Base-by-base conservation (phyloP, 2,329 filamentous ascomycete species). In the Podosphaera aphanis region DNA sequence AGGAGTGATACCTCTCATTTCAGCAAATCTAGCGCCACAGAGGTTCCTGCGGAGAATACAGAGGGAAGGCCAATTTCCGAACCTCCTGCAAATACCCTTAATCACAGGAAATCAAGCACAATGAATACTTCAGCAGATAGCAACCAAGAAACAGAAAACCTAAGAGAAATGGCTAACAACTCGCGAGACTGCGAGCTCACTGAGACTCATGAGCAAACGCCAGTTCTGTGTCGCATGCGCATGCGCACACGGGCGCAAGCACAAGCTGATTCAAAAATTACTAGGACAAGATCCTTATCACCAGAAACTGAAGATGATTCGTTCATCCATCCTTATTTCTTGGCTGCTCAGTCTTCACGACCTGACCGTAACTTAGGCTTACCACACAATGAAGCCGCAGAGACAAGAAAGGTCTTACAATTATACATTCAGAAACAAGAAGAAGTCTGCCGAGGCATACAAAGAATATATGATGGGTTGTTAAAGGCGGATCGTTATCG, bases 401-500 rank as follows among this genome's bases (percentile, higher is more conserved):
- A 90, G 49, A 76, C 83, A 38, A 74, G 83, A 48, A 71, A 78
- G 47, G 62, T 85, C 16, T 66, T 90, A 43, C 71, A 83, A 51
- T 64, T 83, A 10, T 88, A 83, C 58, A 75, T 88, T 21, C 83
- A 88, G 56, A 88, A 88, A 60, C 83, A 90, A 57, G 83, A 90
- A 55, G 83, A 90, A 59, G 74, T 88, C 2, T 78, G 81, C 47
- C 74, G 82, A 3, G 77, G 79, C 6, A 71, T 77, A 1, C 70
- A 73, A 47, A 71, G 70, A 49, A 65, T 90, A 43, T 77, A 82
- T 50, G 67, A 76, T 44, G 80, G 82, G 1, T 66, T 92, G 45
- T 66, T 85, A 49, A 72, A 73, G 53, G 81, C 81, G 1, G 77
- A 88, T 53, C 70, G 80, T 39, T 69, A 81, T 60, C 71, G 83